Base-by-base conservation (phyloP, 257 asterid genomes). In the Asclepias syriaca region DNA sequence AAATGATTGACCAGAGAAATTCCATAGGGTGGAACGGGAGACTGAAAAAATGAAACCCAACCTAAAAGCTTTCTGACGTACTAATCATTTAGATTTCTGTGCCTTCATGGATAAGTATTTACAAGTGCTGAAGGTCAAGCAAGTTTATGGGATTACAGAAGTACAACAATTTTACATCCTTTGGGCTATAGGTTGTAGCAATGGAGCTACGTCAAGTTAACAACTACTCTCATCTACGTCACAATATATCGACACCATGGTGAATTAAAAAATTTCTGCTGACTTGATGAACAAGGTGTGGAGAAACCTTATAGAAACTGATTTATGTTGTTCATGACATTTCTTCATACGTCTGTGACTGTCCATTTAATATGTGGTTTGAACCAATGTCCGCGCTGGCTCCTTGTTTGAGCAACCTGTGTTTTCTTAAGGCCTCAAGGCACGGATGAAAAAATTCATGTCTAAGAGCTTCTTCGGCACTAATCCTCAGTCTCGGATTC, bases 381-480 rank as follows among this genome's bases (percentile, higher is more conserved):
- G 73, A 54, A 32, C 74, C 76, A 70, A 71, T 12, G 69, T 75
- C 82, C 57, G n/a, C 58, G 74, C 67, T 66, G 46, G 39, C 49
- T 54, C 84, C 84, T 84, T 84, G 89, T 55, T 83, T 77, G 11
- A 22, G 79, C 75, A 82, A 71, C 85, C 86, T 87, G 9, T 80
- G 87, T 81, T 80, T 87, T 82, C 83, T 81, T 13, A 85, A 16
- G 40, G 85, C 77, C 78, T 85, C 88, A 14, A 72, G 85, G 80
- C 96, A 87, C 5, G 88, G 81, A 58, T 70, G 24, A 37, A 94
- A 91, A 80, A 82, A 94, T 2, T 85, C 90, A 2, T 94, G 99
- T 74, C 77, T 76, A 34, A 91, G 88, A 77, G 97, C 99, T 66
- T 91, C 97, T 22, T 94, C 97, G 6, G 97, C 97, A 18, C 86